Base-by-base conservation (phyloP, 129 eudicot genomes). In the Mikania micrantha region DNA sequence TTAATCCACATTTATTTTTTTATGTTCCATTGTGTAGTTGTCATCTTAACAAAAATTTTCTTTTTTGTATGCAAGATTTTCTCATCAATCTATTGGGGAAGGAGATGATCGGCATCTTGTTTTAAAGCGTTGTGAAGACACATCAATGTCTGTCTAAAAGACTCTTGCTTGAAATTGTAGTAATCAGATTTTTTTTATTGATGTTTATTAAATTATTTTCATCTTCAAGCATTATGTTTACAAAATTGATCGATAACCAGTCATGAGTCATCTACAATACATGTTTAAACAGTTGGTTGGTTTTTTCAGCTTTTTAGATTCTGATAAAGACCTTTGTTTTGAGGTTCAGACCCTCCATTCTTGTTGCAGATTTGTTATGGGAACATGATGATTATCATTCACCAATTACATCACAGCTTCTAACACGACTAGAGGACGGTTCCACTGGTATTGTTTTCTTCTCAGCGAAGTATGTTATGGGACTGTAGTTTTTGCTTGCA, bases 41-140 rank as follows among this genome's bases (percentile, higher is more conserved):
- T 57, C 36, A 11, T 47, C 36, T 50, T 56, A 52, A 56, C 49
- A 15, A 66, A 16, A 7, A 40, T 36, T 19, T 24, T n/a, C 53
- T 58, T 27, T 73, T 69, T 31, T 57, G 48, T 71, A 29, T 84
- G 60, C 68, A 69, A 94, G 99, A 59, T 94, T 89, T 83, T 80
- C 86, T 79, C 99, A 94, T 77, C 82, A 89, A 64, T 94, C 99
- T 41, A 80, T 83, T 5, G 99, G 99, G 53, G 97, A 94, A 79
- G 99, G 99, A 70, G 95, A 90, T 48, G 87, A 80, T 7, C 81
- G 99, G 20, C 99, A 87, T 81, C 80, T 94, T 52, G 69, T 94
- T 64, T 72, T 94, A 80, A 89, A 79, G 81, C 87, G 95, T 28
- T 81, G 88, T 69, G 78, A 80, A 64, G 99, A 94, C 71, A 89